These are phyloP conservation scores for Iberis pinnata DNA, from an alignment of 345 rosid genomes.

Conservation along the genomic window DNA sequence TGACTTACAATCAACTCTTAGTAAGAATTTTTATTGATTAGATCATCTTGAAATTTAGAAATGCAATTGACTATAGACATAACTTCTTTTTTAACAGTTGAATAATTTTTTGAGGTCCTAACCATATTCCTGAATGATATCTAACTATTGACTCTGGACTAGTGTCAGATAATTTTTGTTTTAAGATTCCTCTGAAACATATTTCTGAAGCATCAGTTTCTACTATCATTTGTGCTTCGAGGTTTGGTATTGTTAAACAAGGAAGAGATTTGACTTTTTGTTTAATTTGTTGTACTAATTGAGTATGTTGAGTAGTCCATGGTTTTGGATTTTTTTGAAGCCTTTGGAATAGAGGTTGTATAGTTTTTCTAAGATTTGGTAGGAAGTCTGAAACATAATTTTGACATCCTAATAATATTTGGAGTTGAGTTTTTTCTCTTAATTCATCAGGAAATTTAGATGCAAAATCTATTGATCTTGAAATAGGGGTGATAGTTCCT, in stretches of 20 bases:
- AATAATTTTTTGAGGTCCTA: background rate
- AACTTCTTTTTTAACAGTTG: background rate
- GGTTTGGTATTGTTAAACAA: too few species aligned
- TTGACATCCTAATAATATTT: background rate
- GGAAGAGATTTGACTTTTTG: too few species aligned
- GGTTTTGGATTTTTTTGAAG: background rate
- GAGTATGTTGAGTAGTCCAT: background rate
- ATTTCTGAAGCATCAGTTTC: too few species aligned
- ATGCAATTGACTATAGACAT: background rate
- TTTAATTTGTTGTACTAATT: too few species aligned
- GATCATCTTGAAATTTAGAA: background rate
- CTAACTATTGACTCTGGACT: too few species aligned
- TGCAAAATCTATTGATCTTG: background rate
- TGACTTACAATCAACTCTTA: background rate
- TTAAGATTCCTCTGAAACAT: too few species aligned
- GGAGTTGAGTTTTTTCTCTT: background rate
- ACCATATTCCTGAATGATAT: too few species aligned
- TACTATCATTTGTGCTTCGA: too few species aligned
- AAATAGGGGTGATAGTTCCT: background rate
- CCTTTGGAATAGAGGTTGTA: background rate
- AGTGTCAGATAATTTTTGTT: too few species aligned
- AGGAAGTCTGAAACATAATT: background rate
- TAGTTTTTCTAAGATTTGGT: background rate
- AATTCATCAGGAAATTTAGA: background rate
- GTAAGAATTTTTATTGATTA: background rate